Base-by-base conservation (phyloP, 2,329 filamentous ascomycete species). In the Neopestalotiopsis clavispora region DNA sequence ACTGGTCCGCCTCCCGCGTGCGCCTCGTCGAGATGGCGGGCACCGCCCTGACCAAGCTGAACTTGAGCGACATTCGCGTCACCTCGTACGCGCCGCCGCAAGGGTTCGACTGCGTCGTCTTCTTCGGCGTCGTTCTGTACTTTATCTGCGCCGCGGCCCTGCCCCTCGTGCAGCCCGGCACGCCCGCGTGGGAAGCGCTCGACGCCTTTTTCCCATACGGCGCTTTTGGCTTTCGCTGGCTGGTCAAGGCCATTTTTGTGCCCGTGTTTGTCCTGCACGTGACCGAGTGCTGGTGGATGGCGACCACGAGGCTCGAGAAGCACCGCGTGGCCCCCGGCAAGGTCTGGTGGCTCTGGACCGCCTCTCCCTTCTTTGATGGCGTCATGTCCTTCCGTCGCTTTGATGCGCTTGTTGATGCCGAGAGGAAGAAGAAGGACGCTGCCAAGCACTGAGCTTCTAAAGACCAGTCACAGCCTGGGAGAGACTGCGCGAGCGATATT, bases 21-120 rank as follows among this genome's bases (percentile, higher is more conserved):
- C 88, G 92, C 65, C 83, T 95, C 56, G 89, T 97, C 63, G 89
- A 90, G 65, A 92, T 98, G 89, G 78, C 87, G 80, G 72, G 89
- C 83, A 76, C 78, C 76, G 76, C 87, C 73, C 85, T 92, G 42
- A 74, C 81, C 40, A 86, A 81, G 1, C 87, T 97, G 13, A 89
- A 87, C 17, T 84, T 92, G 75, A 74, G 87, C 84, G 74, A 83
- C 75, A 75, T 84, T 49, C 77, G 76, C 67, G 75, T 88, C 70
- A 77, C 75, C 5, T 69, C 72, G 56, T 90, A 84, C 74, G 71
- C 76, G 9, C 71, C 77, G 0, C 85, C 86, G 0, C 70, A 75
- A 4, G 80, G 81, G 1, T 72, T 83, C 14, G 88, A 91, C 52
- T 74, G 84, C 6, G 74, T 87, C 23, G 81, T 90, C 60, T 89